A percentile compares a stretch with the other conserved stretches of the same genome.
These are phyloP conservation scores for Fusarium goolgardi DNA, from an alignment of 2,329 filamentous ascomycete genomes.

Conservation along the genomic window DNA sequence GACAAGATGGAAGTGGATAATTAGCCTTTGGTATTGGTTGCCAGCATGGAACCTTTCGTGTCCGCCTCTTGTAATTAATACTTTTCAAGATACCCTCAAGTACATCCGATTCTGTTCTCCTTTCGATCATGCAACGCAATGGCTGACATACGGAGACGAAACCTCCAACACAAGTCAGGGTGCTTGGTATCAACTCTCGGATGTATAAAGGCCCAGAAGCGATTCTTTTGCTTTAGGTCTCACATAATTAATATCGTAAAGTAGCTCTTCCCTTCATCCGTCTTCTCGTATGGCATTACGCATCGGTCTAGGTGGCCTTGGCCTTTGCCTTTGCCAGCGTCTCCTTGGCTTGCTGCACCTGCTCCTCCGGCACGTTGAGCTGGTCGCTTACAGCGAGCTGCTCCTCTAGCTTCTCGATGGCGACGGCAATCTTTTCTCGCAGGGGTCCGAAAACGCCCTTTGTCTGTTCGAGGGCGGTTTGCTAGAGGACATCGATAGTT, in stretches of 20 bases:
- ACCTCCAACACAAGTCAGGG: not conserved
- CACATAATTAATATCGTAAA: slow-evolving; percentile 38
- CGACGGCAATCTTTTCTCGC: slow-evolving; percentile 75
- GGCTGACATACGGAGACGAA: not conserved
- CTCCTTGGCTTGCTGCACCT: slow-evolving; percentile 67
- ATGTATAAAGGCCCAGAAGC: slow-evolving; percentile 31
- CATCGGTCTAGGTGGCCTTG: slow-evolving; percentile 50
- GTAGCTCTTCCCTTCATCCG: slow-evolving; percentile 2
- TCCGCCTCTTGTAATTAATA: slow-evolving; percentile 25
- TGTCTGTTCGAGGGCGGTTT: slow-evolving; percentile 86
- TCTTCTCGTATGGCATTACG: slow-evolving; percentile 3
- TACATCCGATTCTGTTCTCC: slow-evolving; percentile 2
- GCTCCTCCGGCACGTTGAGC: slow-evolving; percentile 58
- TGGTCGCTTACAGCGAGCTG: slow-evolving; percentile 74
- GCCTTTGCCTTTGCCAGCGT: slow-evolving; percentile 64
- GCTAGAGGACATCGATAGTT: slow-evolving; percentile 59
- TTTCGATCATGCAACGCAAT: not conserved
- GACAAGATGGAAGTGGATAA: slow-evolving; percentile 76
- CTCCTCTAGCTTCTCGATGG: slow-evolving; percentile 78
- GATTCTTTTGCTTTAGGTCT: slow-evolving; percentile 10
- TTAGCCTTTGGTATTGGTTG: slow-evolving; percentile 1
- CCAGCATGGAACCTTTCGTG: not conserved
- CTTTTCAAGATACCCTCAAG: slow-evolving; percentile 46
- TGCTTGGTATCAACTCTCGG: slow-evolving; percentile 30
- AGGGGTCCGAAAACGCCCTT: slow-evolving; percentile 82